Conservation (phyloP, 2,329 filamentous ascomycete species). For the Neobulgaria alba region DNA sequence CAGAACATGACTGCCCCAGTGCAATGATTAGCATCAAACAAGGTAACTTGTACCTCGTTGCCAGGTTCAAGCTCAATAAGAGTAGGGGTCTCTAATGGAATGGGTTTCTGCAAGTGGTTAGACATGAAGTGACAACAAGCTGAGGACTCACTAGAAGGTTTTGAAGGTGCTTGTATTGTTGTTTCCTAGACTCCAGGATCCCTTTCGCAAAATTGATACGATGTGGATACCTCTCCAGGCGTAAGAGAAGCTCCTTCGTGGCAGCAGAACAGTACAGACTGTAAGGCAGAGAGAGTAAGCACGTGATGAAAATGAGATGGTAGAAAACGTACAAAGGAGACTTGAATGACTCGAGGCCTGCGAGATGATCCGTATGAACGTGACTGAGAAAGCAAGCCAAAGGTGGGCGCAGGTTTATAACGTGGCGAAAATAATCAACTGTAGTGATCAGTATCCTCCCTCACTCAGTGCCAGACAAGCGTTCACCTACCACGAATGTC, state of each 20-base stretch:
- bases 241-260: constrained; percentile 71
- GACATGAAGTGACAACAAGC: too few relatives aligned
- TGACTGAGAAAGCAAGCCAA: constrained; percentile 86
- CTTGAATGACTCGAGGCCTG: constrained; percentile 66
- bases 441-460: constrained; percentile 3
- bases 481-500: constrained; percentile 54
- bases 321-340: constrained; percentile 56
- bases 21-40: constrained; percentile 90
- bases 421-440: constrained; percentile 75
- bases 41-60: constrained; percentile 65
- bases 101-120: constrained; percentile 48
- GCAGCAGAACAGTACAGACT: constrained; percentile 81
- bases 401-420: constrained; percentile 47
- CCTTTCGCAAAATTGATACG: constrained; percentile 75
- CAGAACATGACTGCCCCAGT: constrained; percentile 84
- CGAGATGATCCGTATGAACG: constrained; percentile 83
- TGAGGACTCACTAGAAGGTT: constrained; percentile 55
- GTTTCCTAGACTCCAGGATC: constrained; percentile 63
- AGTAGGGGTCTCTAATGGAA: constrained; percentile 76
- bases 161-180: constrained; percentile 68
- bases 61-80: constrained; percentile 64
- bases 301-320: constrained; percentile 5
- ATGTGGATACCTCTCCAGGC: constrained; percentile 69
- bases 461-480: constrained; percentile 1
- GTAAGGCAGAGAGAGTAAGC: background rate